phyloP scores from a whole-genome alignment of 306 rosid genomes.

The Lotus japonicus region DNA sequence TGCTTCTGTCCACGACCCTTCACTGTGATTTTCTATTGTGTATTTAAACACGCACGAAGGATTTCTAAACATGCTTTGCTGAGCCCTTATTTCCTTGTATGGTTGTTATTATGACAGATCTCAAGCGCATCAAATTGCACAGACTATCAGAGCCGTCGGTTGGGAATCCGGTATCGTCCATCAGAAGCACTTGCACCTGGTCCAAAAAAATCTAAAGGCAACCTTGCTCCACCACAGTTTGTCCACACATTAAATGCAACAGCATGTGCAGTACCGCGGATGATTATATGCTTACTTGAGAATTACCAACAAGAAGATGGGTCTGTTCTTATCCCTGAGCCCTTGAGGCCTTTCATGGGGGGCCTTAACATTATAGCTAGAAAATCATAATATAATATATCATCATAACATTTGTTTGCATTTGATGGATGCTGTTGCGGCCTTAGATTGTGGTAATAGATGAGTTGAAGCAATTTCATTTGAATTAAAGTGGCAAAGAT shows the following conservation, averaged over 20 bases:
- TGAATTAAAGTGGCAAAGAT: neutral
- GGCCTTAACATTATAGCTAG: constrained; percentile 54
- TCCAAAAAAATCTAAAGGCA: constrained; percentile 61
- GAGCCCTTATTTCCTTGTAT: neutral
- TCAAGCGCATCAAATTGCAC: constrained; percentile 89
- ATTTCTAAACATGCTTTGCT: neutral
- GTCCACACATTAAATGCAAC: constrained; percentile 94
- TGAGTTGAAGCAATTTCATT: constrained; percentile 20
- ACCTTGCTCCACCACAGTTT: constrained; percentile 60
- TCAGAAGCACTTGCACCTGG: constrained; percentile 37
- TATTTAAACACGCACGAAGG: too few species aligned
- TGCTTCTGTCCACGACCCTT: too few species aligned
- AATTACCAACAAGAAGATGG: constrained; percentile 90
- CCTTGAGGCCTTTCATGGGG: constrained; percentile 81
- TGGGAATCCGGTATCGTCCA: constrained; percentile 78
- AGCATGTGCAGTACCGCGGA: constrained; percentile 88
- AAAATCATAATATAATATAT: constrained; percentile 23
- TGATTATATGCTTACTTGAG: constrained; percentile 84
- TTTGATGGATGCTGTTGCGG: constrained; percentile 28
- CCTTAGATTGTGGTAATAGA: constrained; percentile 1
- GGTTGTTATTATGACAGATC: constrained; percentile 44
- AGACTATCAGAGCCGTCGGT: constrained; percentile 84
- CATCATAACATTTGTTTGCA: constrained; percentile 24
- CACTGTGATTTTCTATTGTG: too few species aligned
- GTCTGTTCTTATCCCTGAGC: constrained; percentile 63